Conservation (phyloP, 2,329 filamentous ascomycete genomes). For the Aotearoamyces nothofagi region DNA sequence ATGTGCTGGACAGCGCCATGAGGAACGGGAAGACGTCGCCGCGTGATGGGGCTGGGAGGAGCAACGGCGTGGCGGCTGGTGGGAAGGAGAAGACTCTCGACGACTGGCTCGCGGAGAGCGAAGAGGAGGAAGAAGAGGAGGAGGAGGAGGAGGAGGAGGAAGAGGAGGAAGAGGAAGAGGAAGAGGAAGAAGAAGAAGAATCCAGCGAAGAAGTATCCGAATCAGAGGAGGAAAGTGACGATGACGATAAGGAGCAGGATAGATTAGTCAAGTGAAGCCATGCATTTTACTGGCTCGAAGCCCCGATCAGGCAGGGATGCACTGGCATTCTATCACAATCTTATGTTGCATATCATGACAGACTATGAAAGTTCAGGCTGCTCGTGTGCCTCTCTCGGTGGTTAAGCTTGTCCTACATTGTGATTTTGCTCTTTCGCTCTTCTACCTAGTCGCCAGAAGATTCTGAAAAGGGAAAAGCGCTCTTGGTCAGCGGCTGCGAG, state of each 20-base stretch:
- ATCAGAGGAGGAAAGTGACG: conserved; percentile 12
- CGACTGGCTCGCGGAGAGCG: conserved; percentile 76
- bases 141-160: conserved; percentile 35
- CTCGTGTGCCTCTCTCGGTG: too few relatives aligned
- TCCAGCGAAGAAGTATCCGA: conserved; percentile 32
- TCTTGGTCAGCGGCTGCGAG: too few relatives aligned
- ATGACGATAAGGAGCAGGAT: conserved; percentile 16
- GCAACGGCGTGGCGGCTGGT: conserved; percentile 27
- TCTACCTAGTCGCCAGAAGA: too few relatives aligned
- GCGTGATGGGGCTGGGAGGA: conserved; percentile 22
- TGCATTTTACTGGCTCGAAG: background rate
- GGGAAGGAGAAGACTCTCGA: conserved; percentile 62
- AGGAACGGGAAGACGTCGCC: conserved; percentile 18
- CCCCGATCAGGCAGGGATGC: conserved; percentile 5
- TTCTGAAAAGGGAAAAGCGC: too few relatives aligned
- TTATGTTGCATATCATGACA: too few relatives aligned
- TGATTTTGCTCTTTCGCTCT: too few relatives aligned
- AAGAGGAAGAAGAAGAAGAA: conserved; percentile 34
- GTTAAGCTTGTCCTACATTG: too few relatives aligned
- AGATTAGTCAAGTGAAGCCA: conserved; percentile 17
- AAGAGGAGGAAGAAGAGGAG: conserved; percentile 39
- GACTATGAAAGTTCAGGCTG: too few relatives aligned
- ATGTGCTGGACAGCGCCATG: conserved; percentile 45
- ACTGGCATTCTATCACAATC: too few relatives aligned
- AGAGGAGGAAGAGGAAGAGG: conserved; percentile 31